Percentiles rank a stretch among this genome's conserved stretches.
Conservation (phyloP, 2,329 filamentous ascomycete species). For the Sphaerulina vaccinii region DNA sequence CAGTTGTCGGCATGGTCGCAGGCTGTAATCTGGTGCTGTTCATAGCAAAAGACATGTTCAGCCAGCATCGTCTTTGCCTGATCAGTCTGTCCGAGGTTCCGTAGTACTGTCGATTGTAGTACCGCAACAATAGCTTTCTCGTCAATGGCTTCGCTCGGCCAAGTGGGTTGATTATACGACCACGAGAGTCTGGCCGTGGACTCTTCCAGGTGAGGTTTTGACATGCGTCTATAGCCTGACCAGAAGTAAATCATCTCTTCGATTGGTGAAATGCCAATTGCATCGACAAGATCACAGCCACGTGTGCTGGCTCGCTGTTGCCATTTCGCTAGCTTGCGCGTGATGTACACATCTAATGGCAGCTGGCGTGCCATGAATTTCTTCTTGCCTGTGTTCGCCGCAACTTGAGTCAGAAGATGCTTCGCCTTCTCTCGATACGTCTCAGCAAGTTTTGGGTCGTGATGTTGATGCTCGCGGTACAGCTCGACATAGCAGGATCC, state of each 20-base stretch:
- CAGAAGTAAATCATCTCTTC: constrained; percentile 94
- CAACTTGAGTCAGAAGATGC: constrained; percentile 68
- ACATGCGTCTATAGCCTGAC: constrained; percentile 85
- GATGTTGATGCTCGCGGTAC: constrained; percentile 63
- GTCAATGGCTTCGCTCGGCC: constrained; percentile 55
- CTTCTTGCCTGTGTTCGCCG: constrained; percentile 76
- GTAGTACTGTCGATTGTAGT: constrained; percentile 63
- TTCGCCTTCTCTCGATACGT: constrained; percentile 54
- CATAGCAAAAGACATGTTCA: constrained; percentile 61
- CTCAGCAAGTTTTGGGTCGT: constrained; percentile 49
- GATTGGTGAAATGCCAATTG: constrained; percentile 74
- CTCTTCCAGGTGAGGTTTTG: constrained; percentile 59
- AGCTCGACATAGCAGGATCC: constrained; percentile 75
- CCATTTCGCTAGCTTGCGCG: constrained; percentile 85
- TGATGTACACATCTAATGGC: constrained; percentile 83
- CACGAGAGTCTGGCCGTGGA: constrained; percentile 67
- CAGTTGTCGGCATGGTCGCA: constrained; percentile 63
- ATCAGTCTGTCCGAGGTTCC: constrained; percentile 56
- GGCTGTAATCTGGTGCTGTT: constrained; percentile 52
- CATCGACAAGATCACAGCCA: constrained; percentile 70
- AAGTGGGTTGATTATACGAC: constrained; percentile 54
- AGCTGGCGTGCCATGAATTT: constrained; percentile 85
- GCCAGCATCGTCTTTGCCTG: constrained; percentile 67
- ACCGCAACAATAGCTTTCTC: constrained; percentile 66
- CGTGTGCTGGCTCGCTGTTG: constrained; percentile 69